These are phyloP conservation scores for Ophiostoma perfectum DNA, from an alignment of 2,329 filamentous ascomycete genomes.

Conservation along the genomic window DNA sequence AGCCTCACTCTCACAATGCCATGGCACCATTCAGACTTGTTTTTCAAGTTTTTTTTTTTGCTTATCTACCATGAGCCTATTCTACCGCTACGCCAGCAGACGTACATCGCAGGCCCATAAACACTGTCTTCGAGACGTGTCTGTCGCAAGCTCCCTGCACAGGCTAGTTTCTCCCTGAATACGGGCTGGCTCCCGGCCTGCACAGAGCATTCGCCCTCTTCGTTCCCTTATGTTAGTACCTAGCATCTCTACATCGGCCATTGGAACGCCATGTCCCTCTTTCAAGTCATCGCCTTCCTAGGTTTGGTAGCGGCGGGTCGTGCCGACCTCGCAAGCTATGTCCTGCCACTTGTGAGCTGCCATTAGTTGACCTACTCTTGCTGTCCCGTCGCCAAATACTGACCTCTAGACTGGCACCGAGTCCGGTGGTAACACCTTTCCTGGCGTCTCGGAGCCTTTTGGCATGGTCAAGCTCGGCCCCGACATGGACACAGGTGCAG, in stretches of 20 bases:
- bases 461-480: constrained; percentile 49
- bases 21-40: neutral
- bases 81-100: no score
- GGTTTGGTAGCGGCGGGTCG: neutral
- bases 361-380: no score
- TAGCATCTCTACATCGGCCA: no score
- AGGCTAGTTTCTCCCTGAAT: no score
- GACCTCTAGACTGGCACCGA: constrained; percentile 39
- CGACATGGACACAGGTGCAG: constrained; percentile 38
- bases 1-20: neutral
- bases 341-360: neutral
- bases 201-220: no score
- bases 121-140: no score
- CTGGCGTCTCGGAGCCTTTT: constrained; percentile 44
- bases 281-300: neutral
- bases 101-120: no score
- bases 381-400: neutral
- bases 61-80: neutral
- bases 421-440: constrained; percentile 46
- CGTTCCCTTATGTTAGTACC: no score
- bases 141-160: no score
- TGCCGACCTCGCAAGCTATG: neutral
- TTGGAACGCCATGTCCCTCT: neutral
- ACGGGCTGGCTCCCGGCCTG: no score
- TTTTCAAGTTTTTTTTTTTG: neutral